Evolutionary conservation across 202 grass and related monocot species (phyloP).

Genomic region (Brachypodium distachyon): DNA sequence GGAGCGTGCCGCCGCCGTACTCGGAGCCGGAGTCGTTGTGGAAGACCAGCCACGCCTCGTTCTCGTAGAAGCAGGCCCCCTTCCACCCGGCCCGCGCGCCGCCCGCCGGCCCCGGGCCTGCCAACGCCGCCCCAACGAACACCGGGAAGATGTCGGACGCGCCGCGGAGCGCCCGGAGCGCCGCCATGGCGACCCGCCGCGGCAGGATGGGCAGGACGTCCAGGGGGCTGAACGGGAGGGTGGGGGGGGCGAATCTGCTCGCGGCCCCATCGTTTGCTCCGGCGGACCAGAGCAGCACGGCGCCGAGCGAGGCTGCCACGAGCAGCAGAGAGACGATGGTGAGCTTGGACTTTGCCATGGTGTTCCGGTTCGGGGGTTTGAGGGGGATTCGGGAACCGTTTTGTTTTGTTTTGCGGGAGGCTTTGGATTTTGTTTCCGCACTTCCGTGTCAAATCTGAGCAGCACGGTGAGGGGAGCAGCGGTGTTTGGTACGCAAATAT

Average conservation of each 20-base stretch:
- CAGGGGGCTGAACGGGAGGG: constrained; percentile 44
- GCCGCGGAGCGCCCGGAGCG: constrained; percentile 45
- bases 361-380: neutral
- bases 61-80: constrained; percentile 90
- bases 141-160: constrained; percentile 55
- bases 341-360: constrained; percentile 21
- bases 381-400: neutral
- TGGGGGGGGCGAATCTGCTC: neutral
- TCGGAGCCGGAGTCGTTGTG: constrained; percentile 60
- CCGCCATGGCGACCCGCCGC: constrained; percentile 38
- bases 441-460: constrained; percentile 24
- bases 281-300: neutral
- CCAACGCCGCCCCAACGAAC: constrained; percentile 48
- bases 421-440: neutral
- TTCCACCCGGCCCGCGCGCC: constrained; percentile 33
- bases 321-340: neutral
- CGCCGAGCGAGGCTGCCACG: neutral
- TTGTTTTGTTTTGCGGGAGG: constrained; percentile 2
- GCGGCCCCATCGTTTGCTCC: neutral
- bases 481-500: constrained; percentile 14
- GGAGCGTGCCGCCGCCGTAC: constrained; percentile 67
- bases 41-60: constrained; percentile 60
- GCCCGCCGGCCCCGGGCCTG: neutral
- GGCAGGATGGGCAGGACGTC: constrained; percentile 77
- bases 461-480: neutral